Evolutionary conservation across 805 yeast species (phyloP).

Genomic region (Ogataea naganishii): DNA sequence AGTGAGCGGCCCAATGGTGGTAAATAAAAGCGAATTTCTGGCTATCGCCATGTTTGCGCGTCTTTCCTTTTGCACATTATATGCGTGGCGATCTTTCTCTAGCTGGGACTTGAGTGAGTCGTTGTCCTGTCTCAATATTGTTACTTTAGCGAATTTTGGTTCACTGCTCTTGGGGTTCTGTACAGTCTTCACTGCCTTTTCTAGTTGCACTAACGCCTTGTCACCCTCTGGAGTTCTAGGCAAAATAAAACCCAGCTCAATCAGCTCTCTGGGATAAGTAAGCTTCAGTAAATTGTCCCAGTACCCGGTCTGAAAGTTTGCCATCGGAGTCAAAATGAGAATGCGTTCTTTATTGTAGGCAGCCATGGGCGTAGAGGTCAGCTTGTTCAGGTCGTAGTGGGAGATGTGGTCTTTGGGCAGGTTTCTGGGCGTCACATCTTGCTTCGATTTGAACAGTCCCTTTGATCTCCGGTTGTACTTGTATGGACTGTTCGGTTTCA

Average conservation of each 20-base stretch:
- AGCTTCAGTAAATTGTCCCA: conserved; percentile 77
- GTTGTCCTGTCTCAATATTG: conserved; percentile 85
- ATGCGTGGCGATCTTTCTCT: conserved; percentile 89
- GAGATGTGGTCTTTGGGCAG: conserved; percentile 67
- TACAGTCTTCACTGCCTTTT: conserved; percentile 61
- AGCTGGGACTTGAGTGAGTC: conserved; percentile 63
- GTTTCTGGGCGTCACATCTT: conserved; percentile 51
- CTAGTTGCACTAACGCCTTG: conserved; percentile 60
- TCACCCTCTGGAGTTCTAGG: conserved; percentile 85
- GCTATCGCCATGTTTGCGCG: conserved; percentile 90
- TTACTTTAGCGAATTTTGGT: conserved; percentile 70
- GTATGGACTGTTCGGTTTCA: conserved; percentile 18
- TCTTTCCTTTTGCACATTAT: conserved; percentile 78
- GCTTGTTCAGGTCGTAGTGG: conserved; percentile 75
- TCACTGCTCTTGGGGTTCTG: conserved; percentile 49
- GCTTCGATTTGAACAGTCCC: conserved; percentile 41
- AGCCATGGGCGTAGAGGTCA: conserved; percentile 66
- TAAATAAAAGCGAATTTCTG: conserved; percentile 81
- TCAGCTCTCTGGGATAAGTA: conserved; percentile 73
- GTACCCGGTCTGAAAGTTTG: conserved; percentile 74
- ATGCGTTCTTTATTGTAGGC: conserved; percentile 73
- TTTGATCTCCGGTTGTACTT: conserved; percentile 37
- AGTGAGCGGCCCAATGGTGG: conserved; percentile 81
- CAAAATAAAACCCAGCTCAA: conserved; percentile 86
- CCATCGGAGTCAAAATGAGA: conserved; percentile 83